Percentiles rank a stretch among this genome's conserved stretches.
phyloP scores from a whole-genome alignment of 1,139 yeast genomes.

The Geotrichum cucujoidarum region DNA sequence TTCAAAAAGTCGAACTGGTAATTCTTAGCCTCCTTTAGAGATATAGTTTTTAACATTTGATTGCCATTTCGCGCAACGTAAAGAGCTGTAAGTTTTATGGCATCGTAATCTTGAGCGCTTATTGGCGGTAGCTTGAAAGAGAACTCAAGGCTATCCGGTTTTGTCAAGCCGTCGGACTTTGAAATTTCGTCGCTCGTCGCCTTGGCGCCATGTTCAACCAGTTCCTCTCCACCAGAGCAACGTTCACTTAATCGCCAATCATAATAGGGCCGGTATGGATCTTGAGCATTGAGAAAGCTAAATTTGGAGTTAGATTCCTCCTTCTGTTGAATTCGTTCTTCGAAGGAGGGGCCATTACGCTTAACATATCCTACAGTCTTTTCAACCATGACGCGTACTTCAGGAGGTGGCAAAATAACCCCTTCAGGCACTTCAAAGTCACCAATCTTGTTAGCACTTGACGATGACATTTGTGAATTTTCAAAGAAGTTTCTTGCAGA shows the following conservation, averaged over 20 bases:
- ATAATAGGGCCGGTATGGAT: conserved; percentile 59
- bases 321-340: conserved; percentile 48
- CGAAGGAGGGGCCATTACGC: conserved; percentile 66
- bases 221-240: conserved; percentile 27
- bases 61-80: conserved; percentile 56
- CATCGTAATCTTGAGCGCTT: conserved; percentile 59
- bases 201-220: conserved; percentile 12
- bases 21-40: conserved; percentile 42
- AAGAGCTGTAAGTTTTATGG: conserved; percentile 68
- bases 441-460: conserved; percentile 3
- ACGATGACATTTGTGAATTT: not conserved
- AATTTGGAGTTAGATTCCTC: conserved; percentile 54
- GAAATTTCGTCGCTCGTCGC: not conserved
- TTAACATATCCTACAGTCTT: conserved; percentile 69
- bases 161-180: conserved; percentile 25
- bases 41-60: conserved; percentile 41
- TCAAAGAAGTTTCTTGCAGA: too few relatives aligned
- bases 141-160: conserved; percentile 46
- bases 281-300: conserved; percentile 51
- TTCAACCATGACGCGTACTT: conserved; percentile 51
- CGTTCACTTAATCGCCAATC: conserved; percentile 38
- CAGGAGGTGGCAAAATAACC: conserved; percentile 53
- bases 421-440: conserved; percentile 39
- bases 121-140: conserved; percentile 50
- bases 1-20: conserved; percentile 68